phyloP scores from a whole-genome alignment of 768 basidiomycete species.

The Pulveroboletus ravenelii region DNA sequence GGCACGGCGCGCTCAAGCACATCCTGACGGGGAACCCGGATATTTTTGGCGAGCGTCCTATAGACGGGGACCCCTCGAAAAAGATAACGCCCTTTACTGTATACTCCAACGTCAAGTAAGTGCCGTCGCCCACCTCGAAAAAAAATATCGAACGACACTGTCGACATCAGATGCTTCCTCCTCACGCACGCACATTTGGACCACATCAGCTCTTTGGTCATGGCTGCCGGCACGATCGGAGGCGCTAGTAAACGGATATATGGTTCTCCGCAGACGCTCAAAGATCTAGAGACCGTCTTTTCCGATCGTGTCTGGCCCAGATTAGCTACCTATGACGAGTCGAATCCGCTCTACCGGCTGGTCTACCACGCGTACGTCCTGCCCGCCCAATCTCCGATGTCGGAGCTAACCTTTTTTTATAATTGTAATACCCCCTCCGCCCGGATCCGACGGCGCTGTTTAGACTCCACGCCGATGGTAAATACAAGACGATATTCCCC shows the following conservation, averaged over 20 bases:
- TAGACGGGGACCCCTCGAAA: slow-evolving; percentile 9
- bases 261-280: slow-evolving; percentile 55
- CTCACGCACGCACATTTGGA: slow-evolving; percentile 90
- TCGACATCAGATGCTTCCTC: slow-evolving; percentile 61
- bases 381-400: neutral
- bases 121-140: neutral
- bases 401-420: slow-evolving; percentile 6
- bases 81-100: slow-evolving; percentile 21
- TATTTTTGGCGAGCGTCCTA: slow-evolving; percentile 40
- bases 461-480: slow-evolving; percentile 49
- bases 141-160: neutral
- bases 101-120: slow-evolving; percentile 34
- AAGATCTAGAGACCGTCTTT: slow-evolving; percentile 69
- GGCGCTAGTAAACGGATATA: slow-evolving; percentile 61
- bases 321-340: slow-evolving; percentile 69
- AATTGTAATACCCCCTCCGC: neutral
- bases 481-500: slow-evolving; percentile 48
- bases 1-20: slow-evolving; percentile 68
- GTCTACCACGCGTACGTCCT: slow-evolving; percentile 59
- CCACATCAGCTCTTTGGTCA: slow-evolving; percentile 76
- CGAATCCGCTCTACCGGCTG: slow-evolving; percentile 54
- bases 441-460: neutral
- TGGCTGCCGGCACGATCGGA: slow-evolving; percentile 74
- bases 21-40: slow-evolving; percentile 54
- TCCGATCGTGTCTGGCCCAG: slow-evolving; percentile 82